Base-by-base conservation (phyloP, 2,329 filamentous ascomycete species). In the Pseudogymnoascus sp. region DNA sequence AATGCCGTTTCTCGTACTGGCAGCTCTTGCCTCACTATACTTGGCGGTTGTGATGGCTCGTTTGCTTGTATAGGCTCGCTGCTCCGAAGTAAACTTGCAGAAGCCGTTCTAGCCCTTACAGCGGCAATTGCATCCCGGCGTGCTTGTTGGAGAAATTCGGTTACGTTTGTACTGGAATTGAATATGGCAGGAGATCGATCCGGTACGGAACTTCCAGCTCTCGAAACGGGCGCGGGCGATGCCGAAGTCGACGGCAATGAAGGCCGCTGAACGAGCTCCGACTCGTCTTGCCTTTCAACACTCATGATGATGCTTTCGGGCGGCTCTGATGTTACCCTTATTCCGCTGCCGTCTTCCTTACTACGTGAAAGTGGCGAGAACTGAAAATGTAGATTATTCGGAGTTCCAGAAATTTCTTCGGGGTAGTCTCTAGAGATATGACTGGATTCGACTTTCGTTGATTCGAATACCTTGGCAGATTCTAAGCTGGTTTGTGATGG, bases 1-100 rank as follows among this genome's bases (percentile, higher is more conserved):
- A 14, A 43, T 25, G 54, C 39, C 11, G 39, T 63, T 61, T 65
- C 64, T 14, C 67, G 62, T 5, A 67, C 57, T 34, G 67, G 66
- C 11, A 67, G 21, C 16, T 64, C 62, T 11, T 65, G 61, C 5
- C 25, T 45, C 16, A 45, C 54, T 23, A 37, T n/a, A 25, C 62
- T 61, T 57, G 62, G 60, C 6, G 63, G 57, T 19, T 65, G 67
- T 25, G 67, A 60, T 23, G 65, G 61, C n/a, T 19, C 51, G 10
- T 19, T 57, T 19, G 16, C 7, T 34, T 34, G 25, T 34, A 34
- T 34, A 19, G n/a, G 51, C n/a, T 34, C 28, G 25, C 25, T 34
- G 21, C 25, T 10, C n/a, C 28, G n/a, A 11, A 10, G 4, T 54
- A 16, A 19, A 34, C 16, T 34, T 34, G 51, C 28, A 14, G 51